Evolutionary conservation across 2,329 filamentous ascomycete genomes (phyloP).

Genomic region (Alternaria sp.): DNA sequence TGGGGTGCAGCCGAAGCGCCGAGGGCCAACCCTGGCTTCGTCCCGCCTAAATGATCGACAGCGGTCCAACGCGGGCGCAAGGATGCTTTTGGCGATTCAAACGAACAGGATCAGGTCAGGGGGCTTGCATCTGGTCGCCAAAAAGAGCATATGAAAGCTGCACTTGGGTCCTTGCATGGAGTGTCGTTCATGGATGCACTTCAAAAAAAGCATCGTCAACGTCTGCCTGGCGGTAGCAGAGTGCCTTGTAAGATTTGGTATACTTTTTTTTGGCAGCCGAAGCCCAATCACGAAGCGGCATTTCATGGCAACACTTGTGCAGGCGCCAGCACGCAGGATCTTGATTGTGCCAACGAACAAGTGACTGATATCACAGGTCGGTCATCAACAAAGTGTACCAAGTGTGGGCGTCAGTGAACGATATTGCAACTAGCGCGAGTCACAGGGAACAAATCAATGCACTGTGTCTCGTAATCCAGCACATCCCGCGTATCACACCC

Average conservation of each 20-base stretch:
- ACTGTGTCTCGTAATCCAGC: conserved; percentile 28
- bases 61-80: conserved; percentile 44
- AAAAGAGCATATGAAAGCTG: conserved; percentile 31
- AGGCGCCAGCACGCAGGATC: conserved; percentile 2
- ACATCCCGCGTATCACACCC: conserved; percentile 40
- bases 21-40: conserved; percentile 42
- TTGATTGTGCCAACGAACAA: conserved; percentile 12
- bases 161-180: conserved; percentile 36
- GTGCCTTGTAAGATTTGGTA: conserved; percentile 23
- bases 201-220: conserved; percentile 26
- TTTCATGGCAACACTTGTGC: conserved; percentile 10
- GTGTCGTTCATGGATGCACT: conserved; percentile 26
- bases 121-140: conserved; percentile 42
- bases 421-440: conserved; percentile 20
- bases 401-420: conserved; percentile 16
- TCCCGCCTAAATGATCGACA: conserved; percentile 51
- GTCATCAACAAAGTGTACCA: conserved; percentile 9
- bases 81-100: conserved; percentile 38
- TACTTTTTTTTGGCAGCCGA: conserved; percentile 15
- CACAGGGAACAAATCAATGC: conserved; percentile 18
- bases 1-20: conserved; percentile 58
- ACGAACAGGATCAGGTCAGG: conserved; percentile 47
- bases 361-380: conserved; percentile 12
- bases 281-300: conserved; percentile 4
- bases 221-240: conserved; percentile 36